Evolutionary conservation across 306 rosid species (phyloP), one percentile per base, ranked within the genome.

Genomic region (Trifolium fragiferum): DNA sequence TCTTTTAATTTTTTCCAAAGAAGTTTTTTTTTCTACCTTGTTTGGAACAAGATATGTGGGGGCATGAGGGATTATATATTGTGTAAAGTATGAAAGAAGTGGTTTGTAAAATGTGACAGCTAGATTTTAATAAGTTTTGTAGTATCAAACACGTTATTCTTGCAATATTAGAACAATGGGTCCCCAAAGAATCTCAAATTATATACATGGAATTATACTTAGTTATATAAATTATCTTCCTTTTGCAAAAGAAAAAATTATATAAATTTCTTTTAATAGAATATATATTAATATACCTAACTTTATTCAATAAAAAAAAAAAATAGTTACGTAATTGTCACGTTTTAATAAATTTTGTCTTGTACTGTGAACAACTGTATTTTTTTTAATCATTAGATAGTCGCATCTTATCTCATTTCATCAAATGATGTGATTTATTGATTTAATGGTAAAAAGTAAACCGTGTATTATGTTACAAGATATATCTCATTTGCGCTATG

Each of bases 61-160:
- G 3, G 25, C 4, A 27, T 44, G 46, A 66, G 6, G 14, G 27
- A 68, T 25, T 25, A 37, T 51, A 37, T 51, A 10, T 21, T 18
- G 61, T 27, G 35, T 68, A 68, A 32, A 70, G 64, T 70, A 50
- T 33, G 50, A 54, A 70, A 70, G 32, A 1, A 1, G 21, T 5
- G 20, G 51, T 70, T 16, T 69, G 49, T 32, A 40, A 32, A 49
- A 69, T 16, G 74, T 69, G 67, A 71, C 67, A 78, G 37, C 57
- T 62, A 15, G 12, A 35, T 66, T 55, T 55, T 55, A 50, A 61
- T 40, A 38, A 9, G 57, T 59, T 70, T 49, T 69, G 51, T 46
- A 7, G 64, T 47, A 44, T 2, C 57, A 49, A 41, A 70, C 64
- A 59, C 55, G 27, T 11, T 46, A 46, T 47, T 32, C 53, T 14